Conservation (phyloP, 768 basidiomycete genomes). For the Mycena leptocephala region DNA sequence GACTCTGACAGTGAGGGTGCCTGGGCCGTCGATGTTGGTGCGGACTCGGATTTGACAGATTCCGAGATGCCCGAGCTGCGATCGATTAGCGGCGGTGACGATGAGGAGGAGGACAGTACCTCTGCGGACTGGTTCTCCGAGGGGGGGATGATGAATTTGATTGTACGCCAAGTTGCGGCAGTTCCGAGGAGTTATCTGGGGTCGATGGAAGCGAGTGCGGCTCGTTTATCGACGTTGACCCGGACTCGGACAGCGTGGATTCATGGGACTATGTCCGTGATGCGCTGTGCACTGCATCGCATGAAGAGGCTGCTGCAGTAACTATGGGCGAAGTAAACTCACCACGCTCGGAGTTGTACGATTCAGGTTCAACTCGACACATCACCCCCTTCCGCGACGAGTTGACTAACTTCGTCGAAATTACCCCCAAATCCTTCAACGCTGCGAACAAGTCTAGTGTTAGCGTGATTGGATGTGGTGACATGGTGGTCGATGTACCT, state of each 20-base stretch:
- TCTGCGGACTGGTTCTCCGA: slow-evolving; percentile 16
- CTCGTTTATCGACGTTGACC: slow-evolving; percentile 25
- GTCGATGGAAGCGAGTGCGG: slow-evolving; percentile 13
- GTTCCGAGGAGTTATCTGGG: slow-evolving; percentile 25
- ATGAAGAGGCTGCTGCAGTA: no score
- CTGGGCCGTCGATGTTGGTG: slow-evolving; percentile 27
- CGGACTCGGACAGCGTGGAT: slow-evolving; percentile 23
- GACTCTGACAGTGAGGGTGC: slow-evolving; percentile 29
- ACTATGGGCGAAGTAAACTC: no score
- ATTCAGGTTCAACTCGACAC: no score
- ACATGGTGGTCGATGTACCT: no score
- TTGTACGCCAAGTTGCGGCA: slow-evolving; percentile 8
- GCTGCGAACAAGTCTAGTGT: no score
- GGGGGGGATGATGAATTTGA: slow-evolving; percentile 27
- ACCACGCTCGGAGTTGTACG: no score
- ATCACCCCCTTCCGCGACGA: no score
- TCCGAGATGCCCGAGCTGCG: background rate
- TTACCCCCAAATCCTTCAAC: no score
- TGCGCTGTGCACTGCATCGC: no score
- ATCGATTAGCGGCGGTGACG: background rate
- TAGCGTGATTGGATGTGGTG: no score
- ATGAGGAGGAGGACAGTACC: background rate
- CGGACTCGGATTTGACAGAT: slow-evolving; percentile 31
- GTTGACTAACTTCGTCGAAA: no score
- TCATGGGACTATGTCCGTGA: no score